phyloP scores from a whole-genome alignment of 75 land plant genomes.

The Chamaecyparis obtusa region DNA sequence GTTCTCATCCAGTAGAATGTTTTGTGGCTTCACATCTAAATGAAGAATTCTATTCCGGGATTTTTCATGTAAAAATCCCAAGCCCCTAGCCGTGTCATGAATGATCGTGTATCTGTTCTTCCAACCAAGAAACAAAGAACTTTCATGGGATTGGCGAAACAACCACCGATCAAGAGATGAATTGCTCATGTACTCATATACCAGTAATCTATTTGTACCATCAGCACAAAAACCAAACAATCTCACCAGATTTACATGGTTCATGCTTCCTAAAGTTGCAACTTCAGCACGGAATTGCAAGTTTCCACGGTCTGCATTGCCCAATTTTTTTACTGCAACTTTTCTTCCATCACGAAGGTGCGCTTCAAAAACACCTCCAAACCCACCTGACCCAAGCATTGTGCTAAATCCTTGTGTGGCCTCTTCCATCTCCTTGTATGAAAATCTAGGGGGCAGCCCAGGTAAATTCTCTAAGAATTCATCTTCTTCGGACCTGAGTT shows the following conservation, averaged over 20 bases:
- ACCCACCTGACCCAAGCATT: slow-evolving; percentile 30
- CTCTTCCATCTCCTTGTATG: slow-evolving; percentile 19
- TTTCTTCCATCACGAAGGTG: slow-evolving; percentile 15
- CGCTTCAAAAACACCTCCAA: slow-evolving; percentile 21
- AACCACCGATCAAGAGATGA: slow-evolving; percentile 26
- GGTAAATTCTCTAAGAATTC: slow-evolving; percentile 19
- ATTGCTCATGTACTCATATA: slow-evolving; percentile 31
- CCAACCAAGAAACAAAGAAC: slow-evolving; percentile 17
- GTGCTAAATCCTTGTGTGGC: slow-evolving; percentile 22
- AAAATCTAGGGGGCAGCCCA: slow-evolving; percentile 31
- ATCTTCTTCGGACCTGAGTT: slow-evolving; percentile 12
- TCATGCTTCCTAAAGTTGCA: slow-evolving; percentile 33
- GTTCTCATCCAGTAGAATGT: slow-evolving; percentile 41
- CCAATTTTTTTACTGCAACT: slow-evolving; percentile 29
- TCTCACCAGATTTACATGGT: slow-evolving; percentile 37
- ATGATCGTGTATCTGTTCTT: slow-evolving; percentile 17
- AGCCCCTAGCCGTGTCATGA: slow-evolving; percentile 22
- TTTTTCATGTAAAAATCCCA: slow-evolving; percentile 29
- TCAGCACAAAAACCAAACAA: slow-evolving; percentile 38
- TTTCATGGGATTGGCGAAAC: slow-evolving; percentile 4
- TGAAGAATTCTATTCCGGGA: slow-evolving; percentile 39
- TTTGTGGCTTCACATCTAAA: slow-evolving; percentile 43
- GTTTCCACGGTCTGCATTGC: slow-evolving; percentile 8
- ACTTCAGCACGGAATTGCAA: slow-evolving; percentile 39
- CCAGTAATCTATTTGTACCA: slow-evolving; percentile 17